Evolutionary conservation across 2,329 filamentous ascomycete species (phyloP), one percentile per base, ranked within the genome.

Genomic region (Gaeumannomyces sp.): DNA sequence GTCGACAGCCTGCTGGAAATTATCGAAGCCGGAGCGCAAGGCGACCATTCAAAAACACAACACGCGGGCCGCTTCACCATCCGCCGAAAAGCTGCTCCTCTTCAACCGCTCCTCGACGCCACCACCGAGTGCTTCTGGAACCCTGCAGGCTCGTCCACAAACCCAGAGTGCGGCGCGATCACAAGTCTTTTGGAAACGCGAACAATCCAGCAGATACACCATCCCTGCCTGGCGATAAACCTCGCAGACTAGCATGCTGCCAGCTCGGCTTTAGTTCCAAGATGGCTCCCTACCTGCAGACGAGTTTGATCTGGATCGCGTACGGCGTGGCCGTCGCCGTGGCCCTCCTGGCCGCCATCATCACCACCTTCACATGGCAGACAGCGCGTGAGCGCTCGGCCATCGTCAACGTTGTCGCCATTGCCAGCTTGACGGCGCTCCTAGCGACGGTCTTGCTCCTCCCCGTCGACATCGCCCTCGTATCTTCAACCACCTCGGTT

Each of bases 331-430:
- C 91, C 64, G 83, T 98, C 62, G 88, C 76, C 67, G 79, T 97
- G 64, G 86, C 94, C 67, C 85, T 96, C 63, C 79, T 89, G 69
- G 88, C 92, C 65, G 89, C 93, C 64, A 85, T 89, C 68, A 85
- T 96, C 72, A 97, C 96, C 69, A 92, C 95, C 67, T 94, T 94
- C 77, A 86, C 92, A 70, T 98, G 96, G 83, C 94, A 98, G 76
- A 88, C 90, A 14, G 91, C 93, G 45, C 87, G 91, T 71, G 94
- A 98, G 65, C 89, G 95, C 67, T 95, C 92, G 28, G 85, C 87
- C 56, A 83, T 90, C 61, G 92, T 98, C 67, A 96, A 89, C 66
- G 82, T 87, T 64, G 90, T 97, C 71, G 92, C 92, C 75, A 93
- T 96, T 70, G 80, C 97, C 77, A 95, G 93, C 64, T 83, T 97